Conservation (phyloP, 2,329 filamentous ascomycete species). For the Calonectria multiphialidica region DNA sequence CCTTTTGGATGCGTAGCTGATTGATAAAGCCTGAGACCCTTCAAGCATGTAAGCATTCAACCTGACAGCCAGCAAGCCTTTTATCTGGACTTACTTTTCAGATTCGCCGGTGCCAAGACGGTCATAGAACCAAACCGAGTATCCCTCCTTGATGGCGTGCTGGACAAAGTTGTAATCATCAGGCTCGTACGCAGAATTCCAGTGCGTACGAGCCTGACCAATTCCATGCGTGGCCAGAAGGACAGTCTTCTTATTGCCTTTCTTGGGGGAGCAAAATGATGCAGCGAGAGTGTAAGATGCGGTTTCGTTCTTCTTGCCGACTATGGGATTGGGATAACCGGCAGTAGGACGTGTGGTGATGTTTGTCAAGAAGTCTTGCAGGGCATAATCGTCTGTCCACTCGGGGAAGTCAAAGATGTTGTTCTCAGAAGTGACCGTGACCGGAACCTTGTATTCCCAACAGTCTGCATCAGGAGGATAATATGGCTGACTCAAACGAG, state of each 20-base stretch:
- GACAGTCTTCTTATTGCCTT: conserved; percentile 7
- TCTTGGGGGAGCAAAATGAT: conserved; percentile 32
- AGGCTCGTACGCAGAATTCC: conserved; percentile 31
- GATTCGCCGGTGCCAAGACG: conserved; percentile 29
- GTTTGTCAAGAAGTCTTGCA: conserved; percentile 31
- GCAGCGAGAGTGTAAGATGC: conserved; percentile 28
- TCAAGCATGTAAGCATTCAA: not conserved
- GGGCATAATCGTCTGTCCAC: conserved; percentile 29
- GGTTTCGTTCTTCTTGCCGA: conserved; percentile 25
- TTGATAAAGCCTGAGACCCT: conserved; percentile 32
- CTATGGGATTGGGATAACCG: conserved; percentile 25
- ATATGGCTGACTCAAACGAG: conserved; percentile 25
- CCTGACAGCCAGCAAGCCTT: accelerated
- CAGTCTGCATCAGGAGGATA: conserved; percentile 30
- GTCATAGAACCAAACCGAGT: conserved; percentile 36
- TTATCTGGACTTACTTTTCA: conserved; percentile 9
- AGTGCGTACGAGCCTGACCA: conserved; percentile 31
- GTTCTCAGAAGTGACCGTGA: conserved; percentile 25
- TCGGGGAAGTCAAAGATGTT: conserved; percentile 26
- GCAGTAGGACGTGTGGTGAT: conserved; percentile 25
- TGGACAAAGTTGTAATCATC: conserved; percentile 34
- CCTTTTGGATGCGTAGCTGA: conserved; percentile 31
- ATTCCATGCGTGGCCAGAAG: conserved; percentile 32
- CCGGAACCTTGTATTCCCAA: conserved; percentile 33
- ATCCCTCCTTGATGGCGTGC: conserved; percentile 27